Percentiles rank a stretch among this genome's conserved stretches.
These are phyloP conservation scores for Pontederia crassipes DNA, from an alignment of 176 grass and related monocot species.

Conservation along the genomic window DNA sequence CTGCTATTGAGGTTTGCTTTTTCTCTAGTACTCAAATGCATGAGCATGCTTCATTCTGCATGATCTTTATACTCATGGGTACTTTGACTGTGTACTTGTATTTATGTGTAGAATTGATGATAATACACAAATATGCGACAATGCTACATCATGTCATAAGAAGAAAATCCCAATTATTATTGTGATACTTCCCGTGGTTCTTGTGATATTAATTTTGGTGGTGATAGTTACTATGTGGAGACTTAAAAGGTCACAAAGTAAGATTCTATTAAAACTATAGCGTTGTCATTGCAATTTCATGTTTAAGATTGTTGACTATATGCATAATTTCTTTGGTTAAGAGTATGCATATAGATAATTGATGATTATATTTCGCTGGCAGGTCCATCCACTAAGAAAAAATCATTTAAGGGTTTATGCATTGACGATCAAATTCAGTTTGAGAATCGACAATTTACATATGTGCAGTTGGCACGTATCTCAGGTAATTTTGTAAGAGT, in stretches of 20 bases:
- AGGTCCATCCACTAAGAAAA: too few species aligned
- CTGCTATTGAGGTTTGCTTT: too few species aligned
- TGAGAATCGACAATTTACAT: too few species aligned
- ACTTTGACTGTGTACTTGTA: too few species aligned
- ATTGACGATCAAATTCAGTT: background rate
- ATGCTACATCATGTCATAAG: too few species aligned
- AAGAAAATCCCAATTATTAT: background rate
- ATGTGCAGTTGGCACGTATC: slow-evolving; percentile 22
- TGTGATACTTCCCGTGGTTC: slow-evolving; percentile 1
- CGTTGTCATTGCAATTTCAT: background rate
- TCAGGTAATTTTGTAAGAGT: slow-evolving; percentile 40
- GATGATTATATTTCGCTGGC: too few species aligned
- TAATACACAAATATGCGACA: too few species aligned
- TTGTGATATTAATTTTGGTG: background rate
- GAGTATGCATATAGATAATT: background rate
- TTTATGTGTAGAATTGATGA: too few species aligned
- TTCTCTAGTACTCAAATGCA: too few species aligned
- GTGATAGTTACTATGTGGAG: background rate
- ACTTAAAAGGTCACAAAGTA: slow-evolving; percentile 9
- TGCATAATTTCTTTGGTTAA: background rate
- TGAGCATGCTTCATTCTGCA: too few species aligned
- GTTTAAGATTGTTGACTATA: background rate
- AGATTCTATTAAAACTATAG: background rate
- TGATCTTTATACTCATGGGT: too few species aligned
- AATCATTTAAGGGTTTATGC: background rate